Evolutionary conservation across 2,329 filamentous ascomycete genomes (phyloP).

Genomic region (Botryotinia globosa): DNA sequence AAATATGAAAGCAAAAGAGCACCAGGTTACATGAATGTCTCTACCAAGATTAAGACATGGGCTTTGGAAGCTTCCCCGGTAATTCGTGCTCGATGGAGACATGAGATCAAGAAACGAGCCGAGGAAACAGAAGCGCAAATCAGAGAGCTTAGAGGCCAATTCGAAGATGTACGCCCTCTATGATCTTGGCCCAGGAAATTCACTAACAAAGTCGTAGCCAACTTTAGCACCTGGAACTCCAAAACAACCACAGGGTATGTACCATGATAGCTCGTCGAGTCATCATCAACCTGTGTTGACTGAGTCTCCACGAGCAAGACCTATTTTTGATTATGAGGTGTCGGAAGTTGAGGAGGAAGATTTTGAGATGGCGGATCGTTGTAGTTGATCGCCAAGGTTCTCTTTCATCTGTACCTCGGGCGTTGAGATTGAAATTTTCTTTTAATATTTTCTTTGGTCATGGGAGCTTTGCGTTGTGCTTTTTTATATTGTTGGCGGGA

Average conservation of each 20-base stretch:
- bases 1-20: conserved; percentile 64
- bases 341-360: conserved; percentile 34
- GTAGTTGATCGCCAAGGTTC: conserved; percentile 5
- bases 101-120: conserved; percentile 30
- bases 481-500: conserved; percentile 26
- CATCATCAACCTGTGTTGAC: conserved; percentile 22
- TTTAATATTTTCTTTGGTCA: conserved; percentile 7
- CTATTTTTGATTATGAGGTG: conserved; percentile 30
- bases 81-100: conserved; percentile 30
- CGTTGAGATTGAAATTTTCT: background rate
- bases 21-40: conserved; percentile 53
- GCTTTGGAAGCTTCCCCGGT: conserved; percentile 28
- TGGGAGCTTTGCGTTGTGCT: conserved; percentile 11
- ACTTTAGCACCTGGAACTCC: conserved; percentile 22
- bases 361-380: conserved; percentile 28
- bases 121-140: conserved; percentile 32
- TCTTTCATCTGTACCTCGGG: conserved; percentile 1
- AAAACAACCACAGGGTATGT: conserved; percentile 29
- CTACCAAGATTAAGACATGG: conserved; percentile 36
- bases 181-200: background rate
- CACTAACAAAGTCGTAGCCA: conserved; percentile 17
- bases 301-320: conserved; percentile 23
- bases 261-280: conserved; percentile 11
- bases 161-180: conserved; percentile 21
- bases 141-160: conserved; percentile 29